Percentiles rank a stretch among this genome's conserved stretches.
Evolutionary conservation across 495 filamentous ascomycete species (phyloP).

Genomic region (Lasiosphaeria hispida): DNA sequence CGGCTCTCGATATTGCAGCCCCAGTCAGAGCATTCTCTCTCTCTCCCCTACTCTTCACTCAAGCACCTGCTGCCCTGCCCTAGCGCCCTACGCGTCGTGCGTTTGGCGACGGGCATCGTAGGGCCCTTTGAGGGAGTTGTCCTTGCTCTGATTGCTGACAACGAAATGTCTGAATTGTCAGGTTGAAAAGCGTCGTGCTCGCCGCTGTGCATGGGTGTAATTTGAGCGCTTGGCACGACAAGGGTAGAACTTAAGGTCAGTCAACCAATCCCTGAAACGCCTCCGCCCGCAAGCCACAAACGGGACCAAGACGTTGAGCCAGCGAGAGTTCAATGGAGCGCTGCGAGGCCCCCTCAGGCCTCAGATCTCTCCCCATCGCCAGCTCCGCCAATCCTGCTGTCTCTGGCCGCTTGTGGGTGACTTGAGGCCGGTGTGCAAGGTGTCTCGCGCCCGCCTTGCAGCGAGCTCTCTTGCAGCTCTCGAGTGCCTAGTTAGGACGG

Average conservation of each 20-base stretch:
- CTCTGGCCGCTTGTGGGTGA: no score
- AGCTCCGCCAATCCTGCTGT: no score
- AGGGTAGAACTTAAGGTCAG: slow-evolving; percentile 29
- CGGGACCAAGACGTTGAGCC: slow-evolving; percentile 12
- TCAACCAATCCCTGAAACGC: slow-evolving; percentile 32
- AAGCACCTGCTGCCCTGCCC: no score
- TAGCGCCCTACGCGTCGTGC: not conserved
- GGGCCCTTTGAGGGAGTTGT: not conserved
- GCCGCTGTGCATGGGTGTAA: slow-evolving; percentile 25
- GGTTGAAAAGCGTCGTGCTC: slow-evolving; percentile 13
- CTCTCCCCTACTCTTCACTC: not conserved
- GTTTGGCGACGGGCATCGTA: not conserved
- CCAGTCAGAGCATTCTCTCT: not conserved
- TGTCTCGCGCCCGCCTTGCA: slow-evolving; percentile 5
- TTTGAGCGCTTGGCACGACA: slow-evolving; percentile 31
- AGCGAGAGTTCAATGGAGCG: not conserved
- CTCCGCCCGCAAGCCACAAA: slow-evolving; percentile 20
- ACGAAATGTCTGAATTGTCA: slow-evolving; percentile 11
- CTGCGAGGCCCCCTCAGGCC: no score
- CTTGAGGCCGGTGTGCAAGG: not conserved
- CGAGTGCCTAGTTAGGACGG: no score
- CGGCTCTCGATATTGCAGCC: not conserved
- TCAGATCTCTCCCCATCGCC: no score
- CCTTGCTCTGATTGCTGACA: slow-evolving; percentile 18
- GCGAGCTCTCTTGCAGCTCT: not conserved